Conservation (phyloP, 1,284 basidiomycete species). For the Phylloboletellus chloephorus region DNA sequence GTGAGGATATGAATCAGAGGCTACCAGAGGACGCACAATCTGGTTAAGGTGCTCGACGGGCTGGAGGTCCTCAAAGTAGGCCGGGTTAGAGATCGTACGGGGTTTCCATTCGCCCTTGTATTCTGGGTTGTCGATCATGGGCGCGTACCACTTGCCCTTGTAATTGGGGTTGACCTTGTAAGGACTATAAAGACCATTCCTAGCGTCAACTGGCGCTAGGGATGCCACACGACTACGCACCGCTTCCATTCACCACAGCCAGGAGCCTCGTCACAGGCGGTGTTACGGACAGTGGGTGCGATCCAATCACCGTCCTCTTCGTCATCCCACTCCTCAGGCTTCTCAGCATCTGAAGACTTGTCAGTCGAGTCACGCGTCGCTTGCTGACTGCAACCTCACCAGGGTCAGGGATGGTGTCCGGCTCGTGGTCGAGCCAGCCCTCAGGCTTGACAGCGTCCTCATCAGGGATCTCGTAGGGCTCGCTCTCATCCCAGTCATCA, state of each 20-base stretch:
- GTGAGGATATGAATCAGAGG: neutral
- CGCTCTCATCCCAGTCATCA: constrained; percentile 94
- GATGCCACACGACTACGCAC: constrained; percentile 33
- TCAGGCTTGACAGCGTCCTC: constrained; percentile 86
- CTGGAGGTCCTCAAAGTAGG: constrained; percentile 83
- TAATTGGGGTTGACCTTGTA: constrained; percentile 86
- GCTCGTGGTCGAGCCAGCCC: constrained; percentile 94
- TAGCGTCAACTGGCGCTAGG: constrained; percentile 10
- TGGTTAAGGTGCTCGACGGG: constrained; percentile 82
- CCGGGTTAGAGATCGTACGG: constrained; percentile 88
- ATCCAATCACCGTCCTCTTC: constrained; percentile 99
- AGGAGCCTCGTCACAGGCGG: constrained; percentile 82
- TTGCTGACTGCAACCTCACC: constrained; percentile 37
- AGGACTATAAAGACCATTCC: constrained; percentile 44
- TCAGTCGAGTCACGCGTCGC: constrained; percentile 9
- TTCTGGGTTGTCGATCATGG: constrained; percentile 92
- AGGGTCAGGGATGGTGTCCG: constrained; percentile 80
- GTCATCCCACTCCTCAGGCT: constrained; percentile 99
- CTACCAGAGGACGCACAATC: constrained; percentile 50
- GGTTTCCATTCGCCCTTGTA: constrained; percentile 98
- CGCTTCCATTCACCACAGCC: constrained; percentile 93
- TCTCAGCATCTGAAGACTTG: constrained; percentile 64
- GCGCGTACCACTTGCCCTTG: constrained; percentile 96
- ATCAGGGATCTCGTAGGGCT: constrained; percentile 86
- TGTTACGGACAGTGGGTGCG: constrained; percentile 83